Evolutionary conservation across 1,139 yeast genomes (phyloP).

Genomic region (Lodderomyces theae): DNA sequence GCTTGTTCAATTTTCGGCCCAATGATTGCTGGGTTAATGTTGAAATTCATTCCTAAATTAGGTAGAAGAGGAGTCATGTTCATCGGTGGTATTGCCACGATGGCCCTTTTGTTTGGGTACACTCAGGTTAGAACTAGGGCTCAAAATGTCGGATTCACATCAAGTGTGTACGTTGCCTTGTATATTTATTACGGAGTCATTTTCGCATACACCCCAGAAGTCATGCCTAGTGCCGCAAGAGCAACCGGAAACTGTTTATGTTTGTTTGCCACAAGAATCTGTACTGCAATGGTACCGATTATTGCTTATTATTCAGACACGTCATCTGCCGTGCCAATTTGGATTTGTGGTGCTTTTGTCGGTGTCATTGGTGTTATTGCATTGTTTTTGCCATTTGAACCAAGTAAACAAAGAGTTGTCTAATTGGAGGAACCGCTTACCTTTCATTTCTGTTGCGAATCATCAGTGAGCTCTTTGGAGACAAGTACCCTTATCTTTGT

Average conservation of each 20-base stretch:
- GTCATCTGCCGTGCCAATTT: slow-evolving; percentile 30
- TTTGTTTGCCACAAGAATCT: slow-evolving; percentile 28
- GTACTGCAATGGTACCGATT: slow-evolving; percentile 30
- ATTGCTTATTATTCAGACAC: slow-evolving; percentile 31
- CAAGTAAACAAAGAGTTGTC: slow-evolving; percentile 26
- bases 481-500: too few species aligned
- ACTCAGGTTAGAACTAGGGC: slow-evolving; percentile 29
- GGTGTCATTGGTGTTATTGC: slow-evolving; percentile 31
- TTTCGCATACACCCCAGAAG: slow-evolving; percentile 36
- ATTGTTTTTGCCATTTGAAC: slow-evolving; percentile 33
- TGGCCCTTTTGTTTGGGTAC: slow-evolving; percentile 36
- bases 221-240: slow-evolving; percentile 34
- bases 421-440: slow-evolving; percentile 1
- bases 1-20: slow-evolving; percentile 33
- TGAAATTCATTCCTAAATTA: slow-evolving; percentile 24
- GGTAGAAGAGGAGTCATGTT: slow-evolving; percentile 34
- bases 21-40: slow-evolving; percentile 28
- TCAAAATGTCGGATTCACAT: slow-evolving; percentile 28
- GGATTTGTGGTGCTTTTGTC: slow-evolving; percentile 34
- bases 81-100: slow-evolving; percentile 32
- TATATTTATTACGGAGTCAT: slow-evolving; percentile 34
- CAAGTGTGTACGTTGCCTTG: slow-evolving; percentile 27
- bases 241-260: slow-evolving; percentile 36
- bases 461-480: too few species aligned
- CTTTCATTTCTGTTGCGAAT: too few species aligned